A percentile compares a stretch with the other conserved stretches of the same genome.
phyloP scores from a whole-genome alignment of 2,329 filamentous ascomycete genomes.

The Microsporum audouinii region DNA sequence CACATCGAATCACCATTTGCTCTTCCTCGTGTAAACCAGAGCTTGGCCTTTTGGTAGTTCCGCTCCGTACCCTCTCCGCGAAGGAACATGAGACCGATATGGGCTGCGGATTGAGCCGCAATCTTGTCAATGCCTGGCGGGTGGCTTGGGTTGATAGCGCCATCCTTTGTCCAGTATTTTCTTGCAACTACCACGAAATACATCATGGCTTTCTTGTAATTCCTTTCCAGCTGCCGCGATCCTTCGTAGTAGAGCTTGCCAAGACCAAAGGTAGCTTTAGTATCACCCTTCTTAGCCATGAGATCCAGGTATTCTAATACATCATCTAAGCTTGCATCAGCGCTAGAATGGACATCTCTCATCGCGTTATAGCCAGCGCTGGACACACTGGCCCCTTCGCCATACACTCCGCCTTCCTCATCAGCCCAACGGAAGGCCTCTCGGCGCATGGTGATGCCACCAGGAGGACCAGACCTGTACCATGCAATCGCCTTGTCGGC shows the following conservation, averaged over 20 bases:
- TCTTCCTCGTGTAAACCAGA: conserved; percentile 75
- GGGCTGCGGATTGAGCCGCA: conserved; percentile 73
- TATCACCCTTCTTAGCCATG: conserved; percentile 79
- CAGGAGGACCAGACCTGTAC: conserved; percentile 80
- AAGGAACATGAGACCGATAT: conserved; percentile 78
- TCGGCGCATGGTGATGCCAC: conserved; percentile 63
- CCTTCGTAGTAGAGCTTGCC: conserved; percentile 85
- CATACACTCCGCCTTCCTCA: conserved; percentile 83
- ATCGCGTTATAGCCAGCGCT: conserved; percentile 77
- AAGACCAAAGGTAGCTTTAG: conserved; percentile 74
- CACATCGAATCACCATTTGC: conserved; percentile 67
- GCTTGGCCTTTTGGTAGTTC: conserved; percentile 61
- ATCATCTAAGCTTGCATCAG: conserved; percentile 80
- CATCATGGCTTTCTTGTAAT: conserved; percentile 60
- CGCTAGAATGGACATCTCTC: conserved; percentile 61
- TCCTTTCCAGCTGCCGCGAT: conserved; percentile 59
- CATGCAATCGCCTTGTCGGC: conserved; percentile 86
- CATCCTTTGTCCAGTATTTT: conserved; percentile 71
- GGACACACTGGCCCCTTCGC: conserved; percentile 81
- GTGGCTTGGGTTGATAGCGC: conserved; percentile 59
- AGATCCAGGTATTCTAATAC: conserved; percentile 89
- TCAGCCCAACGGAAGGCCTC: conserved; percentile 82
- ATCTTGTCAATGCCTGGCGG: conserved; percentile 62
- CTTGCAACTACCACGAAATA: conserved; percentile 73
- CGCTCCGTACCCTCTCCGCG: conserved; percentile 75